Percentiles rank a stretch among this genome's conserved stretches.
phyloP scores from a whole-genome alignment of 257 asterid species.

The Solanum appendiculatum region DNA sequence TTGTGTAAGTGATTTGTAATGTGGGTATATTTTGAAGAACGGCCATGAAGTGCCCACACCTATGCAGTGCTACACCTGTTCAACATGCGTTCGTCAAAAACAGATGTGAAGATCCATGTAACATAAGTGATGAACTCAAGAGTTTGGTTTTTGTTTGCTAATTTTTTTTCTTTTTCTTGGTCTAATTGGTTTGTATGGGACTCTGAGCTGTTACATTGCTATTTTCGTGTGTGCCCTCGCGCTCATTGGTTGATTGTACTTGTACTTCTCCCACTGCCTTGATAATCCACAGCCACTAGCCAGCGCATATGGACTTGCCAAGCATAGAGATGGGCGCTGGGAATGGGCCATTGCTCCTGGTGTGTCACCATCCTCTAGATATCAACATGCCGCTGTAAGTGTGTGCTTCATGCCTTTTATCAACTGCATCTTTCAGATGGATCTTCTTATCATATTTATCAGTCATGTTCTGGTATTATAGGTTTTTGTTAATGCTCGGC shows the following conservation, averaged over 20 bases:
- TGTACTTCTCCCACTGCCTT: neutral
- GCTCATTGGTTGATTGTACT: neutral
- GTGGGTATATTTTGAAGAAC: neutral
- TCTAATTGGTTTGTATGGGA: neutral
- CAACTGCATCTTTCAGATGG: neutral
- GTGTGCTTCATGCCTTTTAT: neutral
- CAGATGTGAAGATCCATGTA: neutral
- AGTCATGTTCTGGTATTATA: conserved; percentile 13
- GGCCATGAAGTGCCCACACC: neutral
- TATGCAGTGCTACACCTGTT: neutral
- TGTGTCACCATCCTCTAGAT: conserved; percentile 97
- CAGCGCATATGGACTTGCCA: conserved; percentile 98
- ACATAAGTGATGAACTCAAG: neutral
- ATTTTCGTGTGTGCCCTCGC: neutral
- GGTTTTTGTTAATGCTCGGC: conserved; percentile 98
- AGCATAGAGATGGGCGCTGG: conserved; percentile 99
- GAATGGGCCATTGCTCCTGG: conserved; percentile 99
- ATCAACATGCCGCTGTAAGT: conserved; percentile 98
- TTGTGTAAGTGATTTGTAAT: neutral
- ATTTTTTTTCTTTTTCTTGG: neutral
- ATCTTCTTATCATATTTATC: neutral
- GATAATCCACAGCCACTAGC: conserved; percentile 67
- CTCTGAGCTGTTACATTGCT: neutral
- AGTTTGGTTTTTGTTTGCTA: neutral
- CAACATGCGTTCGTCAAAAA: neutral